Base-by-base conservation (phyloP, 2,329 filamentous ascomycete genomes). In the Colletotrichum karsti region DNA sequence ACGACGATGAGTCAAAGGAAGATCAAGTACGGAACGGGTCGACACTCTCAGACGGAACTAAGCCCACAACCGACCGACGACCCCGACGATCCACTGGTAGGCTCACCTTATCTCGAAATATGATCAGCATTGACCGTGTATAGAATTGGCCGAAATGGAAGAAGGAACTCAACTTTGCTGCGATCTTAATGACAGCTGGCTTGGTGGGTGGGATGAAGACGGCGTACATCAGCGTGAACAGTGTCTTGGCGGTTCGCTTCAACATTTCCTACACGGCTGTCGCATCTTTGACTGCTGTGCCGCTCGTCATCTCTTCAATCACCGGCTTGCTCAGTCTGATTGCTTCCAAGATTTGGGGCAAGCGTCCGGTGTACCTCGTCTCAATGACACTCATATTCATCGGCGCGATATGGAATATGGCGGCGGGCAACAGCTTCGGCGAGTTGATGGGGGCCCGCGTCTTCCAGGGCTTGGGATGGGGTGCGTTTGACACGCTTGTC, bases 381-480 rank as follows among this genome's bases (percentile, higher is more conserved):
- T 84, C 85, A 0, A 78, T 81, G 35, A 62, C 81, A 1, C 59
- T 85, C 4, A 73, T 88, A 50, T 83, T 89, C 46, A 76, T 83
- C 44, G 87, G 86, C 2, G 78, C 80, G 3, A 74, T 85, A 2
- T 88, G 85, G 85, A 87, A 85, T 69, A 84, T 82, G 67, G 78
- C 79, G 18, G 79, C 83, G 5, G 72, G 73, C 7, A 73, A 74
- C 53, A 81, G 75, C 69, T 85, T 83, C 60, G 77, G 76, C 8
- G 79, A 84, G 62, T 84, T 83, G 72, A 83, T 89, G 81, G 81
- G 80, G 0, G 84, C 86, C 3, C 81, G 88, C 9, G 73, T 87
- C 18, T 80, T 90, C 35, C 86, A 89, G 72, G 87, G 87, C 1
- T 62, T 90, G 0, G 87, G 84, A n/a, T 88, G 88, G 85, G 87